Evolutionary conservation across 345 rosid genomes (phyloP), one percentile per base, ranked within the genome.

Genomic region (Pseudoturritis turrita): DNA sequence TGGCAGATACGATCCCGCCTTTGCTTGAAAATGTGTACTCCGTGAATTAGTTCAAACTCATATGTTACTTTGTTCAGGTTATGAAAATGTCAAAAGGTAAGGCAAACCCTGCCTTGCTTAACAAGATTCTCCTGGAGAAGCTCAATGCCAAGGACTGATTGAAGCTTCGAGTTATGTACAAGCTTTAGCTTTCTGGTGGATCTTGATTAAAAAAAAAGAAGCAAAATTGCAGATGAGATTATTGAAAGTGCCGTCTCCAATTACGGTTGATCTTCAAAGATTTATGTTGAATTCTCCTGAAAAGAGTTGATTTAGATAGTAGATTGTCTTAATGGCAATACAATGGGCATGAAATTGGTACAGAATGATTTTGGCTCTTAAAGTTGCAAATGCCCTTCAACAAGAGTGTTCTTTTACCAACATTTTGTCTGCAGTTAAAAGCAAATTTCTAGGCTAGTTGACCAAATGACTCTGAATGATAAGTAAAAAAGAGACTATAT

Each of bases 41-140:
- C 0, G 6, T 28, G 44, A 18, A 43, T 26, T 11, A 41, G 21
- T 69, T 69, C 6, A 56, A 75, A 44, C 33, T 75, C 36, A 23
- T 35, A 13, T 9, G 7, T 59, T 23, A 15, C 26, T 53, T 37
- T 57, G 66, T 79, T 75, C 83, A 94, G 98, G 87, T 91, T 46
- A 94, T 94, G 97, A 94, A 94, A 83, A 70, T 76, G 70, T 91
- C 98, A 2, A 86, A 88, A 78, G 97, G 97, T 25, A 94, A 88
- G 79, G 98, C 96, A 62, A 91, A 86, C 70, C 98, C 96, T 12
- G 92, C 87, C 22, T 77, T 91, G 58, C 79, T 94, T 58, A 91
- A 88, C 87, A 91, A 89, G 79, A 83, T 91, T 60, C 97, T 94
- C 46, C 7, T 79, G 22, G 85, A 91, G 84, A 91, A 91, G 82